Evolutionary conservation across 192 early-diverging fungal species (phyloP).

Genomic region (Coemansia sp.): DNA sequence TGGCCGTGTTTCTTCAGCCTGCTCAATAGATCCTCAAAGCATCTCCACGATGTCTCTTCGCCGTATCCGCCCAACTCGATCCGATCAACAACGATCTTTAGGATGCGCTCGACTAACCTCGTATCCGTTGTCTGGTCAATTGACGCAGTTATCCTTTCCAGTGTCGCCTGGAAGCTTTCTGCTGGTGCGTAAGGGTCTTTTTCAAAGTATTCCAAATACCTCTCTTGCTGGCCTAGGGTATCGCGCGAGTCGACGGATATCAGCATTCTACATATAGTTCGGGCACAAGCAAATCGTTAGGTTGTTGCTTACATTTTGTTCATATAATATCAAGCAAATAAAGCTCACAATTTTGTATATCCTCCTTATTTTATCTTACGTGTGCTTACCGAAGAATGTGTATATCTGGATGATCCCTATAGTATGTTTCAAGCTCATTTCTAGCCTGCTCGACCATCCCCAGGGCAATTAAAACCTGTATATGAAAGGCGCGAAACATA

Average conservation of each 20-base stretch:
- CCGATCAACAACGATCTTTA: slow-evolving; percentile 20
- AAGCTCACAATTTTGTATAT: too few species aligned
- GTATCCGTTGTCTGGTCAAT: neutral
- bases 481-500: slow-evolving; percentile 31
- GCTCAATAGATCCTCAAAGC: slow-evolving; percentile 9
- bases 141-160: neutral
- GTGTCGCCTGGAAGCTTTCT: slow-evolving; percentile 10
- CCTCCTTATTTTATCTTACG: too few species aligned
- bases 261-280: slow-evolving; percentile 17
- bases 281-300: too few species aligned
- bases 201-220: slow-evolving; percentile 38
- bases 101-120: neutral
- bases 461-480: slow-evolving; percentile 30
- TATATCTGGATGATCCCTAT: slow-evolving; percentile 12
- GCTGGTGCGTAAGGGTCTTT: slow-evolving; percentile 31
- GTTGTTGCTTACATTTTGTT: too few species aligned
- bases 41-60: slow-evolving; percentile 22
- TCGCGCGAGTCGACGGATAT: slow-evolving; percentile 20
- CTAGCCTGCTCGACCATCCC: slow-evolving; percentile 8
- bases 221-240: slow-evolving; percentile 8
- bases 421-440: slow-evolving; percentile 9
- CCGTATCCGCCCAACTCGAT: slow-evolving; percentile 31
- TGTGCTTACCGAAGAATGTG: slow-evolving; percentile 26
- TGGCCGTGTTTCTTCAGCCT: neutral
- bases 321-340: too few species aligned